A percentile compares a stretch with the other conserved stretches of the same genome.
phyloP scores from a whole-genome alignment of 1,284 basidiomycete species.

The Apiotrichum gracile region DNA sequence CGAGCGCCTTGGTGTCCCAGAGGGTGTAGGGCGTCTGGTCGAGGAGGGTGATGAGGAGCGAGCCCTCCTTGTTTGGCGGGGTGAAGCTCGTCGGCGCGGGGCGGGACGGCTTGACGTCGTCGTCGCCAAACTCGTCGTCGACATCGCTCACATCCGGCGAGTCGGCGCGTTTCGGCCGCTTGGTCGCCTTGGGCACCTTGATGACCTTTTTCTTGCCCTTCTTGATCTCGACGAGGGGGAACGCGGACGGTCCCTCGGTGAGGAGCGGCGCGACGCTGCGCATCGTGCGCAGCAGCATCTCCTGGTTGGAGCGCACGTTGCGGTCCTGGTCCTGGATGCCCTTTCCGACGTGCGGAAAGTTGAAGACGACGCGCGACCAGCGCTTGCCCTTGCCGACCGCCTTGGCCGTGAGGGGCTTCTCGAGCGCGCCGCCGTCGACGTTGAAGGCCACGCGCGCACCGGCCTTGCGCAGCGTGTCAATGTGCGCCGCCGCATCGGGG shows the following conservation, averaged over 20 bases:
- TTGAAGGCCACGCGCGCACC: conserved; percentile 73
- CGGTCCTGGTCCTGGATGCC: conserved; percentile 92
- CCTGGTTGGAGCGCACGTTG: conserved; percentile 87
- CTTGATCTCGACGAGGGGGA: conserved; percentile 10
- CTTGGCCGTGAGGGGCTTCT: conserved; percentile 51
- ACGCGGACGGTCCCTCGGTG: conserved; percentile 50
- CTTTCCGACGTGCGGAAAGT: conserved; percentile 92
- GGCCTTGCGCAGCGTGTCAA: conserved; percentile 54
- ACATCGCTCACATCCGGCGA: conserved; percentile 9
- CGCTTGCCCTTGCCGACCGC: conserved; percentile 47
- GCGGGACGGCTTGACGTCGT: conserved; percentile 47
- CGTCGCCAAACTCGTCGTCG: conserved; percentile 12
- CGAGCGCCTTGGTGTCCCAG: conserved; percentile 76
- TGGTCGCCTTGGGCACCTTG: conserved; percentile 6
- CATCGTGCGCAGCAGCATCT: conserved; percentile 79
- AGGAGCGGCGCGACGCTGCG: conserved; percentile 65
- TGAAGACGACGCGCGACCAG: conserved; percentile 81
- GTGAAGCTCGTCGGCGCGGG: conserved; percentile 26
- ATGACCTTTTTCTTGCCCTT: conserved; percentile 11
- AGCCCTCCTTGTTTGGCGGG: conserved; percentile 46
- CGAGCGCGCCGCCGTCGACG: conserved; percentile 75
- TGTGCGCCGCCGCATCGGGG: conserved; percentile 64
- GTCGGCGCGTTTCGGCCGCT: conserved; percentile 8
- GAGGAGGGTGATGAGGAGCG: conserved; percentile 75
- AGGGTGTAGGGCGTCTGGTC: conserved; percentile 82